phyloP scores from a whole-genome alignment of 257 asterid species.

The Ehretia macrophylla region DNA sequence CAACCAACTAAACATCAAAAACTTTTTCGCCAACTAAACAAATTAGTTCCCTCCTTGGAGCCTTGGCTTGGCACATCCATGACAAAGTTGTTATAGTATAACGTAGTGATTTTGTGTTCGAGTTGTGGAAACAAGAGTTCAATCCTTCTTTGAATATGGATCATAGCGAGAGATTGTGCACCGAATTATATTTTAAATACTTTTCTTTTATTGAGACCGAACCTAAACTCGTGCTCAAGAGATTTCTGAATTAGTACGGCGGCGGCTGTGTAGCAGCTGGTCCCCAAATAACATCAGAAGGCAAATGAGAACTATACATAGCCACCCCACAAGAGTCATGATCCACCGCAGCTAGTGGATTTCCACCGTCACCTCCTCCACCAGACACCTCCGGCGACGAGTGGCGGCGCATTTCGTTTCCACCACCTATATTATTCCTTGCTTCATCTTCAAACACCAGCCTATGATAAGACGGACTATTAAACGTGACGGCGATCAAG shows the following conservation, averaged over 20 bases:
- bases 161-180: no score
- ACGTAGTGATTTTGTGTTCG: no score
- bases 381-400: slow-evolving; percentile 34
- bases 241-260: slow-evolving; percentile 50
- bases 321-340: slow-evolving; percentile 20
- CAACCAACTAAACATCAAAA: no score
- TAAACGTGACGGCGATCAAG: slow-evolving; percentile 61
- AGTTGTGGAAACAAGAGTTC: no score
- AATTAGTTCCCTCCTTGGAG: no score
- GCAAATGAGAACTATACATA: slow-evolving; percentile 31
- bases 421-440: slow-evolving; percentile 18
- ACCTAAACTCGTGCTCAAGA: no score
- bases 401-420: slow-evolving; percentile 21
- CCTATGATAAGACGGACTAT: slow-evolving; percentile 46
- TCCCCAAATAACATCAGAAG: slow-evolving; percentile 59
- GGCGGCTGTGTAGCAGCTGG: slow-evolving; percentile 58
- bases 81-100: no score
- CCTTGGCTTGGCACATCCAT: no score
- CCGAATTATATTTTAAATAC: no score
- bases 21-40: no score
- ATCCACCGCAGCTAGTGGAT: slow-evolving; percentile 16
- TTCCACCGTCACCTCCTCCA: slow-evolving; percentile 31
- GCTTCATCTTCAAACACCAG: slow-evolving; percentile 37
- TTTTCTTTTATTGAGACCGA: no score
- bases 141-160: no score